phyloP scores from a whole-genome alignment of 768 basidiomycete species.

The Agrocybe praecox region DNA sequence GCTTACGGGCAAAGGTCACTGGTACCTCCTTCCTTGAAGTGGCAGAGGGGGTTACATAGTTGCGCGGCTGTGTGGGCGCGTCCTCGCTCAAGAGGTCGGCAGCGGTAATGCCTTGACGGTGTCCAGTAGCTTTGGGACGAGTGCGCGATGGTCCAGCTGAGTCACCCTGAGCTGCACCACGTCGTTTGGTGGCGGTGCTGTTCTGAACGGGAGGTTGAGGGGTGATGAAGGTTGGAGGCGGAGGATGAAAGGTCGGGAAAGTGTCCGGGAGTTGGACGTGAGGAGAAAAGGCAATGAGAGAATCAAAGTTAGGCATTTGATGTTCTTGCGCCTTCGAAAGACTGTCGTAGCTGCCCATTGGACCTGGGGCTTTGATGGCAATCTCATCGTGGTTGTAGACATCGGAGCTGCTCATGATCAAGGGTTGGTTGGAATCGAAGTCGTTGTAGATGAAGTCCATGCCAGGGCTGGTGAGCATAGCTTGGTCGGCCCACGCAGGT shows the following conservation, averaged over 20 bases:
- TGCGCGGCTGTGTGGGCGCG: slow-evolving; percentile 79
- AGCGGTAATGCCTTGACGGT: slow-evolving; percentile 63
- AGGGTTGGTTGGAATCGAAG: slow-evolving; percentile 18
- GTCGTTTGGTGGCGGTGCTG: too few relatives aligned
- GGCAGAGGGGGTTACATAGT: slow-evolving; percentile 69
- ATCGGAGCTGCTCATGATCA: slow-evolving; percentile 20
- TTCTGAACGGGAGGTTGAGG: slow-evolving; percentile 12
- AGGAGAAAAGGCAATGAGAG: background rate
- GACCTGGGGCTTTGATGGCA: slow-evolving; percentile 2
- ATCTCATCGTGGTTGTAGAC: slow-evolving; percentile 11
- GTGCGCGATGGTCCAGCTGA: background rate
- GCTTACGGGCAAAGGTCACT: slow-evolving; percentile 68
- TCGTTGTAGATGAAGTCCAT: slow-evolving; percentile 14
- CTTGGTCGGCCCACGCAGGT: slow-evolving; percentile 30
- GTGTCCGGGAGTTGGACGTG: background rate
- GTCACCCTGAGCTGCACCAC: background rate
- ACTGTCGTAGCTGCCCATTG: background rate
- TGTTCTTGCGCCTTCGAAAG: background rate
- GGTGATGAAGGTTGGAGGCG: slow-evolving; percentile 31
- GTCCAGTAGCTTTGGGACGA: slow-evolving; percentile 28
- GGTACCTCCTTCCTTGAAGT: slow-evolving; percentile 84
- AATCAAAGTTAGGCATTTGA: background rate
- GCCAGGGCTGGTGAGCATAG: slow-evolving; percentile 26
- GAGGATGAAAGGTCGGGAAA: slow-evolving; percentile 19
- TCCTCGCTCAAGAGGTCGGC: slow-evolving; percentile 66